Percentiles rank a stretch among this genome's conserved stretches.
These are phyloP conservation scores for Cercospora sesami DNA, from an alignment of 2,329 filamentous ascomycete genomes.

Conservation along the genomic window DNA sequence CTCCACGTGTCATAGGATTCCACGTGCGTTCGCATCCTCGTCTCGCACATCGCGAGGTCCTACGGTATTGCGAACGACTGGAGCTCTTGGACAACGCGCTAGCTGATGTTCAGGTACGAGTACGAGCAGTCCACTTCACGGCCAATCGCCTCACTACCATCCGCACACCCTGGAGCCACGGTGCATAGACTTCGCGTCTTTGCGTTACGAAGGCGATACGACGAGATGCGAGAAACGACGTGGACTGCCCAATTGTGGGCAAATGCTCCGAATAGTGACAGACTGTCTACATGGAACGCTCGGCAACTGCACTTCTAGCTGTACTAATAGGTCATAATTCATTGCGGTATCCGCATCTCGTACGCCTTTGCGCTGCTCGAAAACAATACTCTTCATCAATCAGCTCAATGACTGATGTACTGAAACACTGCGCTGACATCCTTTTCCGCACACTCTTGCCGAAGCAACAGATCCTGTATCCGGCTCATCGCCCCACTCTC, in stretches of 20 bases:
- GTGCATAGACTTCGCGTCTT: neutral
- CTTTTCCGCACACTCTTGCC: conserved; percentile 76
- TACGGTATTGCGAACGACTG: neutral
- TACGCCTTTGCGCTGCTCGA: neutral
- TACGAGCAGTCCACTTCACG: neutral
- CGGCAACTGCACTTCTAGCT: neutral
- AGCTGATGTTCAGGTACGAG: conserved; percentile 11
- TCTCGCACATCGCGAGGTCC: neutral
- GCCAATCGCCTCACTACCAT: neutral
- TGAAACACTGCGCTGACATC: conserved; percentile 96
- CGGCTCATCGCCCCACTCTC: conserved; percentile 62
- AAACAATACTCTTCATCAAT: neutral
- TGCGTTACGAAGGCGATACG: neutral
- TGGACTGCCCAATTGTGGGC: neutral
- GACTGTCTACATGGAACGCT: neutral
- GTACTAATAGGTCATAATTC: neutral
- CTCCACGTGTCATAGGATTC: neutral
- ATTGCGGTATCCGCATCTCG: neutral
- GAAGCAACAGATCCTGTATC: conserved; percentile 87
- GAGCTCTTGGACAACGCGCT: neutral
- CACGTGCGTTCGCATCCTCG: conserved; percentile 2
- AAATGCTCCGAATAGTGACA: neutral
- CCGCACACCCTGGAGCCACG: neutral
- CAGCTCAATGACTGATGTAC: conserved; percentile 81
- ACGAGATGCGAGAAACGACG: neutral